Base-by-base conservation (phyloP, 2,329 filamentous ascomycete genomes). In the Colletotrichum neosansevieriae region DNA sequence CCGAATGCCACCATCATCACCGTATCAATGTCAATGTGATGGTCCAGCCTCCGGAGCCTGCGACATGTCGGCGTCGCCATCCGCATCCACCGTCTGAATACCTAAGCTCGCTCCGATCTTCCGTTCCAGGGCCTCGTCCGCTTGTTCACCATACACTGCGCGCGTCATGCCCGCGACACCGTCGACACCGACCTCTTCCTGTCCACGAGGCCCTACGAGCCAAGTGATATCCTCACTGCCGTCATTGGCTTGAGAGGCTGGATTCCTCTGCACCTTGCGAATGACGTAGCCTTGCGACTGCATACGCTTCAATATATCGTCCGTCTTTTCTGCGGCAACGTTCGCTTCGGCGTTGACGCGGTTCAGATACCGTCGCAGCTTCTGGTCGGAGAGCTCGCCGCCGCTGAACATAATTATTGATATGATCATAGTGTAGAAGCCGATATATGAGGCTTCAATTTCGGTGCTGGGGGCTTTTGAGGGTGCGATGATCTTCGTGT, bases 241-340 rank as follows among this genome's bases (percentile, higher is more conserved):
- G 1, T 88, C 89, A 34, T 82, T 73, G 4, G 80, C 79, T 44
- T 82, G 73, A 7, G 79, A 79, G 77, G 75, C 76, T 66, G 79
- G 78, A 12, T 83, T 83, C 50, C 81, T 87, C 73, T 98, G 94
- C 19, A 90, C 86, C 57, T 90, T 86, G 71, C 89, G 92, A 40
- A 94, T 84, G 3, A 99, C 82, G 75, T 99, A 99, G 0, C 92
- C 92, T 61, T 98, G 94, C 71, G 87, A 91, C 71, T 91, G 86
- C 83, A 98, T 90, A 58, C 88, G 87, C 72, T 90, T 88, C 12
- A 98, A 81, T 3, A 95, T 82, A 59, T 89, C 85, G 6, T 97
- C 92, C 1, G 93, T 97, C 74, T 88, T 92, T 49, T 93, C 91
- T 64, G 91, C 81, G 0, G 92, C 92, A 2, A 94, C 91, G 70